Percentiles rank a stretch among this genome's conserved stretches.
phyloP scores from a whole-genome alignment of 768 basidiomycete genomes.

The Podaxis carcinomalis region DNA sequence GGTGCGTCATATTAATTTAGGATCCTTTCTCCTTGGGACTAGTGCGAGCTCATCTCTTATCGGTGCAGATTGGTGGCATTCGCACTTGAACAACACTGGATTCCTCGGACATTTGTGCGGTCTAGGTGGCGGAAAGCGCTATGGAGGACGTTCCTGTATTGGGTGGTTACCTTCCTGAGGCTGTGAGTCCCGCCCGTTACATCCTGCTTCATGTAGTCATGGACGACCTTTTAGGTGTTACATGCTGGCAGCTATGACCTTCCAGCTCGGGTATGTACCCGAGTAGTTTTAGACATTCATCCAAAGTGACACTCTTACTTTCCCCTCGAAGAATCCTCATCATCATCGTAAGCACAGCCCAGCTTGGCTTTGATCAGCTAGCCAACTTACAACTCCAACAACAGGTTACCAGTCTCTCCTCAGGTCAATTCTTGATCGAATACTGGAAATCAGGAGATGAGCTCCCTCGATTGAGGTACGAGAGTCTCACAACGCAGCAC shows the following conservation, averaged over 20 bases:
- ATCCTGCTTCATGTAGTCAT: neutral
- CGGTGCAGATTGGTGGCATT: constrained; percentile 43
- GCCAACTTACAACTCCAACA: neutral
- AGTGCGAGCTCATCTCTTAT: neutral
- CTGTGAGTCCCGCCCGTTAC: constrained; percentile 35
- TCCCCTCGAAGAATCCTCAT: constrained; percentile 38
- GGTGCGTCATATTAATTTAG: constrained; percentile 32
- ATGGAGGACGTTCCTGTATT: constrained; percentile 55
- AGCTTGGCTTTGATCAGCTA: neutral
- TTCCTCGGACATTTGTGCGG: constrained; percentile 33
- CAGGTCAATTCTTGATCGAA: constrained; percentile 44
- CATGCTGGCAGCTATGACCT: constrained; percentile 73
- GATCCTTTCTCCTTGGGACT: neutral
- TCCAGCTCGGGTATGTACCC: constrained; percentile 57
- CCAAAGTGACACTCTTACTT: neutral
- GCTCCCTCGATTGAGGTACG: constrained; percentile 9
- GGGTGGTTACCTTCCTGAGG: constrained; percentile 52
- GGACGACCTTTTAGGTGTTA: constrained; percentile 43
- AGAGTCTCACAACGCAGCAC: neutral
- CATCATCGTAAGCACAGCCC: constrained; percentile 39
- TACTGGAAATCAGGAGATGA: constrained; percentile 7
- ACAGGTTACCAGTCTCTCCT: constrained; percentile 53
- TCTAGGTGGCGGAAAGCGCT: constrained; percentile 42
- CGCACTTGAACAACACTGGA: constrained; percentile 43
- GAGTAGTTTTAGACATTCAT: neutral